phyloP scores from a whole-genome alignment of 352 stramenopile genomes.

The Nothophytophthora sp. region DNA sequence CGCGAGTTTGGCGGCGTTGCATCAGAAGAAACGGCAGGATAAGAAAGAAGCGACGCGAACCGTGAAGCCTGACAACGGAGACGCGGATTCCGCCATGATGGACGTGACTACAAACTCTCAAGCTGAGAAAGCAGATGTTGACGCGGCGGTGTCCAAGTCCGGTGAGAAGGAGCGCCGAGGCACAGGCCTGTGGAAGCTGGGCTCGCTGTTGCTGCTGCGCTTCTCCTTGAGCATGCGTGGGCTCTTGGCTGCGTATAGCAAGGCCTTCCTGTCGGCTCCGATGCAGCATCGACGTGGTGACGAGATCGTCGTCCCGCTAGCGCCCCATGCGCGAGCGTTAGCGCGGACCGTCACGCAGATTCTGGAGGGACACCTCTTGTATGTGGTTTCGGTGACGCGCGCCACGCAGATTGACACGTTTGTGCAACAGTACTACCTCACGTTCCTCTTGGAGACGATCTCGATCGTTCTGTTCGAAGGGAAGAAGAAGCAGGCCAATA shows the following conservation, averaged over 20 bases:
- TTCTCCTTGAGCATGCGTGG: conserved; percentile 75
- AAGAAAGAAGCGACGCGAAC: conserved; percentile 6
- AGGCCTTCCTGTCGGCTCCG: conserved; percentile 63
- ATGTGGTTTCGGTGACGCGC: conserved; percentile 39
- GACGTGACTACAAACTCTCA: not conserved
- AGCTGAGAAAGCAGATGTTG: conserved; percentile 4
- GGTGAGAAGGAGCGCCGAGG: conserved; percentile 1
- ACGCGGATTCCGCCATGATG: conserved; percentile 22
- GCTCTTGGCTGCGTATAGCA: conserved; percentile 63
- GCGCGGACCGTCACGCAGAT: conserved; percentile 44
- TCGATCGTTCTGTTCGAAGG: conserved; percentile 71
- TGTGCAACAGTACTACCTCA: conserved; percentile 75
- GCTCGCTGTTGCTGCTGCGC: conserved; percentile 73
- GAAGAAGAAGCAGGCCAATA: conserved; percentile 81
- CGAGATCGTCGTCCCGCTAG: conserved; percentile 52
- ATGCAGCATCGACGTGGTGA: conserved; percentile 70
- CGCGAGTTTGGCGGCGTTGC: conserved; percentile 53
- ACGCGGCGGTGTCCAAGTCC: not conserved
- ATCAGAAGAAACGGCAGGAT: conserved; percentile 40
- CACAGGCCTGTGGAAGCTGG: conserved; percentile 77
- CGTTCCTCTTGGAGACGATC: conserved; percentile 81
- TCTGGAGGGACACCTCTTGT: conserved; percentile 53
- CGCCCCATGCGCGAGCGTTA: conserved; percentile 57
- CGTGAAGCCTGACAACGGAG: not conserved
- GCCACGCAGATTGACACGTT: conserved; percentile 56